phyloP scores from a whole-genome alignment of 73 alveolate species.

The Blepharisma stoltei region DNA sequence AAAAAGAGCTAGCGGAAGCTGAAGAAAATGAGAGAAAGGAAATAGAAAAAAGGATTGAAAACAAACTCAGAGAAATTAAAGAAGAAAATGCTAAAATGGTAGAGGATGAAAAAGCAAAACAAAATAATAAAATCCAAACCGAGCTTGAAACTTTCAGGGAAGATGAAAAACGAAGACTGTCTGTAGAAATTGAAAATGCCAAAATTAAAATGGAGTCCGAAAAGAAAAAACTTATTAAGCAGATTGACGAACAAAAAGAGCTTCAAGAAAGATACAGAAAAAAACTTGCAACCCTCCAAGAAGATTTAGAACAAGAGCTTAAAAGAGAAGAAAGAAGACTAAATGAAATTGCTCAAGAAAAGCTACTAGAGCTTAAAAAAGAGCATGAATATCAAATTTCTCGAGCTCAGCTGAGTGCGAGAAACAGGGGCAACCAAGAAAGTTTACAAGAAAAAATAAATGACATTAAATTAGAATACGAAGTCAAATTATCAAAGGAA shows the following conservation, averaged over 20 bases:
- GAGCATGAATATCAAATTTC: conserved; percentile 12
- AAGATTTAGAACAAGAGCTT: conserved; percentile 4
- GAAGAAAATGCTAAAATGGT: conserved; percentile 7
- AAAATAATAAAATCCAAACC: neutral
- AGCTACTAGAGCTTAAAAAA: neutral
- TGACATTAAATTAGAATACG: neutral
- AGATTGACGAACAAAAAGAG: conserved; percentile 10
- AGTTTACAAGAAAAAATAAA: conserved; percentile 10
- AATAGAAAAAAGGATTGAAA: neutral
- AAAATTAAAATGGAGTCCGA: conserved; percentile 3
- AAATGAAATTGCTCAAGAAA: neutral
- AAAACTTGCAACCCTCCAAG: neutral
- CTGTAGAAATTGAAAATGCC: neutral
- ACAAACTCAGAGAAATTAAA: neutral
- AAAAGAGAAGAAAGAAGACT: conserved; percentile 8
- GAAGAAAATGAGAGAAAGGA: conserved; percentile 26
- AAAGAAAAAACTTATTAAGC: neutral
- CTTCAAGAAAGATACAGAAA: conserved; percentile 15
- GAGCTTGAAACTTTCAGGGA: neutral
- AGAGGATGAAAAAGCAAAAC: conserved; percentile 5
- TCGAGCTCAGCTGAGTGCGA: neutral
- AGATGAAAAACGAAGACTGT: neutral
- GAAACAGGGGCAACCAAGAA: neutral
- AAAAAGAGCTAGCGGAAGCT: conserved; percentile 3
- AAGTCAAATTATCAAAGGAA: neutral